Conservation (phyloP, 441 rosid species). For the Capsella rubella region DNA sequence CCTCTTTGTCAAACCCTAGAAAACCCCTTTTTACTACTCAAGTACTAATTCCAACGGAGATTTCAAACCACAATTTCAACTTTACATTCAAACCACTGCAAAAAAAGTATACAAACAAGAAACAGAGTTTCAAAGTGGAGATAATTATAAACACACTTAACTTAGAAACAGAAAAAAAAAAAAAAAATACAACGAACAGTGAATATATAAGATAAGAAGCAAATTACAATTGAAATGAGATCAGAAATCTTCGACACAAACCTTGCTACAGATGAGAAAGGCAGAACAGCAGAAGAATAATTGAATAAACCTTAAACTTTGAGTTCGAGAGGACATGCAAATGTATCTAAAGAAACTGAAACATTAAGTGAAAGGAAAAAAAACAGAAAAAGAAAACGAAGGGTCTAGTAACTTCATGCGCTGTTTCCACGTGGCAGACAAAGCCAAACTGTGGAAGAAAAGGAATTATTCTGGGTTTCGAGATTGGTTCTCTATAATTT, state of each 20-base stretch:
- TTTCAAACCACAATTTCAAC: neutral
- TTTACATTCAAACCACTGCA: neutral
- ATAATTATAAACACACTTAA: neutral
- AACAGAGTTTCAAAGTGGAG: neutral
- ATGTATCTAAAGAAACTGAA: neutral
- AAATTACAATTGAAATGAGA: neutral
- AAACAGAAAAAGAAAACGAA: neutral
- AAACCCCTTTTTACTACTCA: neutral
- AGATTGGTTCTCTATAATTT: neutral
- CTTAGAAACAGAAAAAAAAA: neutral
- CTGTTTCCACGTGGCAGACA: conserved; percentile 15
- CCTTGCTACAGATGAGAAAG: neutral
- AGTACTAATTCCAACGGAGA: neutral
- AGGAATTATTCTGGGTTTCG: neutral
- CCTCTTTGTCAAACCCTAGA: neutral
- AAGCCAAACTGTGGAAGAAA: neutral
- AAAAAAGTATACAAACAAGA: neutral
- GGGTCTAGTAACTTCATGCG: neutral
- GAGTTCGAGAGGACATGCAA: neutral
- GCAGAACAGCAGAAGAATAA: neutral
- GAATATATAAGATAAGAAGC: neutral
- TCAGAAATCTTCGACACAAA: neutral
- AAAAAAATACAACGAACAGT: neutral
- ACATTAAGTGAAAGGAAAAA: neutral
- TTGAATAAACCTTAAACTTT: neutral